Percentiles rank a stretch among this genome's conserved stretches.
Evolutionary conservation across 441 rosid genomes (phyloP).

Genomic region (Populus hybrid): DNA sequence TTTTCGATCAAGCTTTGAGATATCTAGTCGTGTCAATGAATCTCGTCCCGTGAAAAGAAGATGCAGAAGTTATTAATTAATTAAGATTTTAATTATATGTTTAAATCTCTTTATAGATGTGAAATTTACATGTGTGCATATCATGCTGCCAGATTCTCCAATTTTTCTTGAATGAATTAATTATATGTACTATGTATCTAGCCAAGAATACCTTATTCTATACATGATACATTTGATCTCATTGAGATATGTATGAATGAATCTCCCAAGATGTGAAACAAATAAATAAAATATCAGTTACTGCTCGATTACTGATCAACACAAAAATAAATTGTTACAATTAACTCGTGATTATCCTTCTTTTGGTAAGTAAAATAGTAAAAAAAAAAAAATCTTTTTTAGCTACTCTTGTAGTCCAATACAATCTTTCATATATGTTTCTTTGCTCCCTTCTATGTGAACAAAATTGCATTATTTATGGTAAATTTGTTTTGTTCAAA

Average conservation of each 20-base stretch:
- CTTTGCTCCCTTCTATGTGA: too few relatives aligned
- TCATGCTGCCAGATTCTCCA: neutral
- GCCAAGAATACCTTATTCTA: neutral
- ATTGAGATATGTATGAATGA: neutral
- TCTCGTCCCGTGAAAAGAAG: slow-evolving; percentile 34
- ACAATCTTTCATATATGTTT: too few relatives aligned
- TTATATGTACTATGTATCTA: neutral
- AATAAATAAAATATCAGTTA: neutral
- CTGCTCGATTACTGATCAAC: neutral
- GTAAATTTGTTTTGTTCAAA: too few relatives aligned
- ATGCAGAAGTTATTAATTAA: slow-evolving; percentile 41
- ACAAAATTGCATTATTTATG: too few relatives aligned
- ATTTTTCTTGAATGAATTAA: neutral
- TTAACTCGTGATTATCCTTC: too few relatives aligned
- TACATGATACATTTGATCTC: neutral
- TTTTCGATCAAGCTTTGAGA: slow-evolving; percentile 31
- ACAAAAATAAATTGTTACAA: too few relatives aligned
- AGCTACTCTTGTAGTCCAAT: too few relatives aligned
- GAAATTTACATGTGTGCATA: neutral
- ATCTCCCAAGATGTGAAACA: neutral
- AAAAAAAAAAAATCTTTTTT: too few relatives aligned
- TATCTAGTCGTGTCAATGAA: neutral
- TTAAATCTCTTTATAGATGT: neutral
- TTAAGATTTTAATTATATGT: neutral
- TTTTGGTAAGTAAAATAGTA: too few relatives aligned